phyloP scores from a whole-genome alignment of 2,329 filamentous ascomycete genomes.

The Ophioceras dolichostomum region DNA sequence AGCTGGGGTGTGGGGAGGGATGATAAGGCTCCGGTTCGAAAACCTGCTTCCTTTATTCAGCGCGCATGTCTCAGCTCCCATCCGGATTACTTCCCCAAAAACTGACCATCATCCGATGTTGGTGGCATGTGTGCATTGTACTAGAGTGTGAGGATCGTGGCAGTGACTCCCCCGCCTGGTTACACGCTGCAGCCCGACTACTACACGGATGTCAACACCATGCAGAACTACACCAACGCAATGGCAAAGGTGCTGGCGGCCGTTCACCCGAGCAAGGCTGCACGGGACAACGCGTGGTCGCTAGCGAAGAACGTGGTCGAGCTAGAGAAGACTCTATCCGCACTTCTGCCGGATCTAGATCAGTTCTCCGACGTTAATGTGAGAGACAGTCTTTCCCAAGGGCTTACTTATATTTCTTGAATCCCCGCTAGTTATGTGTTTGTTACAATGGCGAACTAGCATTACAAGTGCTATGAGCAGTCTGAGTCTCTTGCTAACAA shows the following conservation, averaged over 20 bases:
- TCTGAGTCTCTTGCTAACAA: too few relatives aligned
- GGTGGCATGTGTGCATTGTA: too few relatives aligned
- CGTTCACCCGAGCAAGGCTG: not conserved
- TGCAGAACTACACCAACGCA: not conserved
- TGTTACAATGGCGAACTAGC: too few relatives aligned
- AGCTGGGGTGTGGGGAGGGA: too few relatives aligned
- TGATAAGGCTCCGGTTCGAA: conserved; percentile 3
- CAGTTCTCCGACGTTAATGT: not conserved
- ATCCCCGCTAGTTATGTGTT: too few relatives aligned
- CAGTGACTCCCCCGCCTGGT: not conserved
- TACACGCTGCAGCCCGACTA: not conserved
- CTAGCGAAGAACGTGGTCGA: conserved; percentile 25
- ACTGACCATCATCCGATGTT: too few relatives aligned
- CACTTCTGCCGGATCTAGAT: conserved; percentile 37
- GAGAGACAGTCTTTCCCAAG: not conserved
- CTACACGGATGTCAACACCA: not conserved
- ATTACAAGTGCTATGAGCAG: too few relatives aligned
- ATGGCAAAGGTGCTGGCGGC: not conserved
- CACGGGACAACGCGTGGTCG: not conserved
- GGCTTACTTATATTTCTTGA: too few relatives aligned
- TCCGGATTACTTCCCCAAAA: too few relatives aligned
- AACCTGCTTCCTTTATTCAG: not conserved
- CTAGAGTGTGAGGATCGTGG: not conserved
- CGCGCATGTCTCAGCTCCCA: too few relatives aligned
- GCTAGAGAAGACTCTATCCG: conserved; percentile 40